Evolutionary conservation across 192 early-diverging fungal genomes (phyloP), one percentile per base, ranked within the genome.

Genomic region (Coemansia sp.): DNA sequence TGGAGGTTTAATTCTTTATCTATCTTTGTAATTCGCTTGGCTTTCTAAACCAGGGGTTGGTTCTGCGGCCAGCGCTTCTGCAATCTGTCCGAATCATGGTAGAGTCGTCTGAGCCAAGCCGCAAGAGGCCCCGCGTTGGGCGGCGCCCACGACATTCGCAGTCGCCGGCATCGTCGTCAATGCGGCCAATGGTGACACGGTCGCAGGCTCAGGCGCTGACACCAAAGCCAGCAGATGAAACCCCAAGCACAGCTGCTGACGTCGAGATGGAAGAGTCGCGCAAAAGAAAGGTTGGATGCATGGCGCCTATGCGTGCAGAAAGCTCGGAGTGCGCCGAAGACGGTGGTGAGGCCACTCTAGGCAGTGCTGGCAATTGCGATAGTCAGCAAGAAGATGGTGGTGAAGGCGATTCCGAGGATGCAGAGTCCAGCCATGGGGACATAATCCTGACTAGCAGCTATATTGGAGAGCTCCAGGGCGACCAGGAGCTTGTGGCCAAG

Each of bases 91-190:
- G 39, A 45, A 57, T 52, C 9, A 81, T 81, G 78, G 41, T 74
- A 59, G 61, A 58, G 40, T 73, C 74, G 37, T 48, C 64, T 9
- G 78, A 76, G 22, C 56, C 73, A 16, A 67, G 49, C 39, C 80
- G 80, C 49, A 82, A 82, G 65, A 67, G 75, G 16, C 58, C 62
- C 57, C 80, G 80, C 46, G 52, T 63, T 21, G 74, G 71, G 39
- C 63, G 68, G 6, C 71, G 68, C 58, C 26, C 61, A 11, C 61
- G 68, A 51, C 60, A 70, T 12, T 66, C 56, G 41, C 19, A 16
- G 46, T 40, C 60, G 49, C 59, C 67, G 12, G 55, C 59, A 2
- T 59, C 71, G 4, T 22, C 58, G 19, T 74, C 71, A 16, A 56
- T 56, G 39, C 67, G 56, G 6, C 61, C 63, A 36, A 82, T 82